These are phyloP conservation scores for Wickerhamiella bombiphila DNA, from an alignment of 805 yeast species.

Conservation along the genomic window DNA sequence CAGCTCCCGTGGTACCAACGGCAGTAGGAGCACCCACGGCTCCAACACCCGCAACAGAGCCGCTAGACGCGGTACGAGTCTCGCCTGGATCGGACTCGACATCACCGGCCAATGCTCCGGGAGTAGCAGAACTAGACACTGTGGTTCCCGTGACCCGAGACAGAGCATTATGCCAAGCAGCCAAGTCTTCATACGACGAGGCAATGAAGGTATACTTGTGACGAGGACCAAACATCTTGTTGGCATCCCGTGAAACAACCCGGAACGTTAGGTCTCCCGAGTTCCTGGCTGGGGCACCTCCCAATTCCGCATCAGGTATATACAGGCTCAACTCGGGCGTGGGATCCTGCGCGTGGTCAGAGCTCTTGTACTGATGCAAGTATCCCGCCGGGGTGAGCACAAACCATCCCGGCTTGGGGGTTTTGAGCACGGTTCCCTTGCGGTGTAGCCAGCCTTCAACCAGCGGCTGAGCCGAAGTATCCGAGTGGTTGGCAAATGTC, in stretches of 20 bases:
- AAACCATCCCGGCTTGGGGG: constrained; percentile 29
- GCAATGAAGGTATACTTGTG: constrained; percentile 31
- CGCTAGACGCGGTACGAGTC: too few relatives aligned
- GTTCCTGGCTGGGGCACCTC: constrained; percentile 22
- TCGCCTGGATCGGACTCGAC: too few relatives aligned
- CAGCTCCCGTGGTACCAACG: too few relatives aligned
- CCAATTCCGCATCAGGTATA: constrained; percentile 32
- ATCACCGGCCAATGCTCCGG: too few relatives aligned
- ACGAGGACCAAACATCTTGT: constrained; percentile 18
- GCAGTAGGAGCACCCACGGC: too few relatives aligned
- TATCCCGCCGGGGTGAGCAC: constrained; percentile 33
- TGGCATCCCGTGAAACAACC: constrained; percentile 30
- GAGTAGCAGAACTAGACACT: too few relatives aligned
- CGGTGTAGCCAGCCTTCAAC: constrained; percentile 33
- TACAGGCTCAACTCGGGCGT: constrained; percentile 31
- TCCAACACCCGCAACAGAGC: too few relatives aligned
- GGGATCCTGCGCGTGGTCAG: constrained; percentile 29
- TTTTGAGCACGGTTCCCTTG: constrained; percentile 30
- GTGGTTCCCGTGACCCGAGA: constrained; percentile 2
- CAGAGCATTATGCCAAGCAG: constrained; percentile 32
- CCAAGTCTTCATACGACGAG: constrained; percentile 30
- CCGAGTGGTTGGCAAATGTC: constrained; percentile 27
- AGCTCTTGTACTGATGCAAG: constrained; percentile 33
- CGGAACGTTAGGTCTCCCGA: constrained; percentile 28
- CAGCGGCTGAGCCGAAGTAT: constrained; percentile 29